Percentiles rank a stretch among this genome's conserved stretches.
phyloP scores from a whole-genome alignment of 2,329 filamentous ascomycete species.

The Fusarium succisae region DNA sequence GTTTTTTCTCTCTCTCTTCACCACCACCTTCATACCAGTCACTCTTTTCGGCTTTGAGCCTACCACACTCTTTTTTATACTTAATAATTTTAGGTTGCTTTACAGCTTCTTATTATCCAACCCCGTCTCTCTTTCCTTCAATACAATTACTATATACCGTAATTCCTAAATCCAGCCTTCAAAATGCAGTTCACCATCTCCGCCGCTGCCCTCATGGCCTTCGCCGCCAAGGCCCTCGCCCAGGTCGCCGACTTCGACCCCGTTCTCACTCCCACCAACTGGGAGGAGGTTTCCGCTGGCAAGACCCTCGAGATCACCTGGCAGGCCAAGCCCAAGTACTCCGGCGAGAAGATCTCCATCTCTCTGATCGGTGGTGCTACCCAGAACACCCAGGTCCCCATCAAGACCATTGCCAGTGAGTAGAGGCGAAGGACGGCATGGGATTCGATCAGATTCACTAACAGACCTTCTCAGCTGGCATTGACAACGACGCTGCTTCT shows the following conservation, averaged over 20 bases:
- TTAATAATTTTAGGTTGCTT: slow-evolving; percentile 31
- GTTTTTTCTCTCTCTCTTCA: slow-evolving; percentile 31
- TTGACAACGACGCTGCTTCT: slow-evolving; percentile 55
- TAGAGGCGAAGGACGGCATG: slow-evolving; percentile 24
- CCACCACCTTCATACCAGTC: slow-evolving; percentile 45
- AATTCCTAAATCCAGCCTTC: slow-evolving; percentile 43
- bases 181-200: slow-evolving; percentile 65
- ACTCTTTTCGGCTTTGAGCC: slow-evolving; percentile 45
- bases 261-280: slow-evolving; percentile 58
- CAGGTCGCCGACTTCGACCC: slow-evolving; percentile 66
- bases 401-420: slow-evolving; percentile 62
- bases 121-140: slow-evolving; percentile 22
- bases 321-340: slow-evolving; percentile 54
- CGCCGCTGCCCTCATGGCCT: slow-evolving; percentile 60
- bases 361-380: slow-evolving; percentile 62
- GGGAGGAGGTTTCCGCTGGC: slow-evolving; percentile 59
- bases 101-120: slow-evolving; percentile 21
- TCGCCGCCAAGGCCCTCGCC: slow-evolving; percentile 60
- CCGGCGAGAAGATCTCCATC: slow-evolving; percentile 59
- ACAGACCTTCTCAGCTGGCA: slow-evolving; percentile 49
- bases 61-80: slow-evolving; percentile 46
- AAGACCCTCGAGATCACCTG: slow-evolving; percentile 61
- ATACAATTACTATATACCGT: slow-evolving; percentile 31
- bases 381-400: slow-evolving; percentile 53
- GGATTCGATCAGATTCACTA: background rate